Conservation (phyloP, 192 early-diverging fungal genomes). For the Backusella circina region DNA sequence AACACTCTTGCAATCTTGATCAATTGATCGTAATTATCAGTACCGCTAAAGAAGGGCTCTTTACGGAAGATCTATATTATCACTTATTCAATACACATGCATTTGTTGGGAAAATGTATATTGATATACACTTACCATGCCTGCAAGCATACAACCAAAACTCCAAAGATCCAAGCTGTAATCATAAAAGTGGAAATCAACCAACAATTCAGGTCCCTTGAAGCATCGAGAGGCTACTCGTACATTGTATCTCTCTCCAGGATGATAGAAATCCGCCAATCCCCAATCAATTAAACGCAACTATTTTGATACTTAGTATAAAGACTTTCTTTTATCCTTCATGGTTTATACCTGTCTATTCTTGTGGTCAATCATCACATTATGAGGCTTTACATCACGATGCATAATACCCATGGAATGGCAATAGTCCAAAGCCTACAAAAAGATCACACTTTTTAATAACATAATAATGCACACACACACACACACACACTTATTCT, state of each 20-base stretch:
- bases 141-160: constrained; percentile 98
- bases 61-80: constrained; percentile 91
- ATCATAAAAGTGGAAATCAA: constrained; percentile 98
- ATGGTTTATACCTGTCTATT: constrained; percentile 54
- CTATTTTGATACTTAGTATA: constrained; percentile 29
- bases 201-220: constrained; percentile 97
- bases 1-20: constrained; percentile 97
- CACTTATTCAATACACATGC: neutral
- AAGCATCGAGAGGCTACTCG: constrained; percentile 98
- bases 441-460: neutral
- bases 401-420: constrained; percentile 99
- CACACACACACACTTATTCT: neutral
- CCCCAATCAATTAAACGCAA: constrained; percentile 99
- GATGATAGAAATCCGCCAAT: constrained; percentile 98
- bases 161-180: constrained; percentile 99
- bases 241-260: constrained; percentile 95
- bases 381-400: constrained; percentile 98
- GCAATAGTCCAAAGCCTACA: constrained; percentile 91
- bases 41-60: constrained; percentile 98
- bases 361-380: constrained; percentile 99
- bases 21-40: constrained; percentile 98
- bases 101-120: neutral
- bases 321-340: neutral
- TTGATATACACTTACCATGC: constrained; percentile 68
- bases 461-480: neutral